Evolutionary conservation across 139 green algal species (phyloP).

Genomic region (Coelastrella sp.): DNA sequence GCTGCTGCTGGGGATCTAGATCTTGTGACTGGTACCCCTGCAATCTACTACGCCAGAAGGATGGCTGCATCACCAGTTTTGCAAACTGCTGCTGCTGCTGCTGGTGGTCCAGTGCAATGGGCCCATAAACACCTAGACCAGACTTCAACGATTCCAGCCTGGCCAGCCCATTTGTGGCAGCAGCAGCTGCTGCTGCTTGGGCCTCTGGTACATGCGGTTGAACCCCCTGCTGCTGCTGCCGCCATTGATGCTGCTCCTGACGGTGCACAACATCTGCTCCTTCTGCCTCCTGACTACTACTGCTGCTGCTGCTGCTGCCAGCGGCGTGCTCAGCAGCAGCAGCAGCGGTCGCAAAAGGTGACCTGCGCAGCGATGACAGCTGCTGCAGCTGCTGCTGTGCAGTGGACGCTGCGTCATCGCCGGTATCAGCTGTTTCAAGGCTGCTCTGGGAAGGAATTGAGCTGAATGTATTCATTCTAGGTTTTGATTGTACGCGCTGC

Average conservation of each 20-base stretch:
- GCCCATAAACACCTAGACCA: neutral
- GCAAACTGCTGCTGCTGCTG: constrained; percentile 3
- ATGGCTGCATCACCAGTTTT: neutral
- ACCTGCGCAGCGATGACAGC: neutral
- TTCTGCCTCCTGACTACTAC: neutral
- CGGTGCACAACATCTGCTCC: neutral
- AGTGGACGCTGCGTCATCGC: neutral
- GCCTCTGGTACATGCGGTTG: constrained; percentile 5
- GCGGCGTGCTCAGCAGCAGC: neutral
- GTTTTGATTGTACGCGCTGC: neutral
- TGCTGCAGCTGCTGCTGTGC: neutral
- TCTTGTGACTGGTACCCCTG: neutral
- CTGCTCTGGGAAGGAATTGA: no score
- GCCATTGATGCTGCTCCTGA: neutral
- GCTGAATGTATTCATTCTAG: no score
- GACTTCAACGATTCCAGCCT: neutral
- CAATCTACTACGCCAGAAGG: neutral
- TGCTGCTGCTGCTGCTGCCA: neutral
- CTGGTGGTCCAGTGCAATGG: neutral
- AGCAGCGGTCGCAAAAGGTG: constrained; percentile 9
- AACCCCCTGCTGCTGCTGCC: neutral
- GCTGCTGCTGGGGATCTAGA: neutral
- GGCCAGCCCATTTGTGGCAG: neutral
- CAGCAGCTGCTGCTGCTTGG: constrained; percentile 20
- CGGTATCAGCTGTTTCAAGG: no score